Evolutionary conservation across 1,284 basidiomycete genomes (phyloP).

Genomic region (Tilletia walkeri): DNA sequence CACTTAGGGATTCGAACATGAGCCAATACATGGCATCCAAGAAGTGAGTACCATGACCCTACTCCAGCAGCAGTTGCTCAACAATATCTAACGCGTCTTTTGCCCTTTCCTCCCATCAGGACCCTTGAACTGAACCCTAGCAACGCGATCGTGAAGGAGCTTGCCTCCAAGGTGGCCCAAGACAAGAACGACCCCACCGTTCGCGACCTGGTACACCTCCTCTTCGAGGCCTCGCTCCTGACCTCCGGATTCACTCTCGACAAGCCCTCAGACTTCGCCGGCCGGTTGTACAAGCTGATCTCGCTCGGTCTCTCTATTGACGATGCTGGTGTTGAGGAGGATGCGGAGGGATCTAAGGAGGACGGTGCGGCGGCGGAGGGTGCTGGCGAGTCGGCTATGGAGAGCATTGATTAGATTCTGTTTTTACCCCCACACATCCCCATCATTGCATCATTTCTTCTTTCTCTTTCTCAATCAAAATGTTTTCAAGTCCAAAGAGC

Average conservation of each 20-base stretch:
- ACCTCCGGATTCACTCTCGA: constrained; percentile 78
- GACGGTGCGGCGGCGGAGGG: constrained; percentile 37
- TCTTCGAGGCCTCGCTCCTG: constrained; percentile 92
- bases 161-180: constrained; percentile 88
- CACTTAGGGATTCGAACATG: constrained; percentile 96
- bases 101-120: constrained; percentile 40
- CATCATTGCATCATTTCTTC: neutral
- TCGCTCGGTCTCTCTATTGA: constrained; percentile 65
- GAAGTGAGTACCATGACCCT: constrained; percentile 60
- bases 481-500: neutral
- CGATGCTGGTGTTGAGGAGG: constrained; percentile 40
- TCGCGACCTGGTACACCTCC: constrained; percentile 87
- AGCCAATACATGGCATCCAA: constrained; percentile 91
- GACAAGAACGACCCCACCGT: constrained; percentile 96
- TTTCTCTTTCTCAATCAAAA: neutral
- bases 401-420: constrained; percentile 50
- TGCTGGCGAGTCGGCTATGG: constrained; percentile 53
- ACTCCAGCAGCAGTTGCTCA: too few species aligned
- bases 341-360: constrained; percentile 27
- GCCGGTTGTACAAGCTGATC: constrained; percentile 97
- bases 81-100: too few species aligned
- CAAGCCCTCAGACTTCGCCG: constrained; percentile 89
- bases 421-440: neutral
- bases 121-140: constrained; percentile 94
- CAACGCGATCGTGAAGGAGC: constrained; percentile 93